Percentiles rank a stretch among this genome's conserved stretches.
phyloP scores from a whole-genome alignment of 192 early-diverging fungal genomes.

The Gaertneriomyces sp. region DNA sequence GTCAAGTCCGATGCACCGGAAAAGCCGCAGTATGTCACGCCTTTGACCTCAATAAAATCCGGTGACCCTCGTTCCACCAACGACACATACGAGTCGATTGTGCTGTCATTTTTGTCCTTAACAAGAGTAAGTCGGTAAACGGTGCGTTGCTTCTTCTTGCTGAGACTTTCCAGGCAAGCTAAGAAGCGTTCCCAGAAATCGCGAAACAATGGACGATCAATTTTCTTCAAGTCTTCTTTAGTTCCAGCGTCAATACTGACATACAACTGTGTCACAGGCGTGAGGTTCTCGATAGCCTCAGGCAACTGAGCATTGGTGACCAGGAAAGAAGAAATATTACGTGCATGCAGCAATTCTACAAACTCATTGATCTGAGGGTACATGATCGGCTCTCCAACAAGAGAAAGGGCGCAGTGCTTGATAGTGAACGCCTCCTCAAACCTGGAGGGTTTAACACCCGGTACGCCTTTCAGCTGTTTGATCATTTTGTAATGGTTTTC shows the following conservation, averaged over 20 bases:
- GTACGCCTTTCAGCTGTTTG: constrained; percentile 70
- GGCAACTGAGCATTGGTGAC: constrained; percentile 78
- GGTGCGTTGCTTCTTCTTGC: constrained; percentile 67
- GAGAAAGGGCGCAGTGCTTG: constrained; percentile 64
- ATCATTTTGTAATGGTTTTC: constrained; percentile 72
- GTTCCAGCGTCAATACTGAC: constrained; percentile 72
- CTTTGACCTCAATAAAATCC: constrained; percentile 73
- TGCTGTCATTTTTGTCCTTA: constrained; percentile 68
- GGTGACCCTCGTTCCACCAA: constrained; percentile 62
- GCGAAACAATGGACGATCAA: constrained; percentile 69
- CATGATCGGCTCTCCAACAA: constrained; percentile 56
- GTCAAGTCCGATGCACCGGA: constrained; percentile 61
- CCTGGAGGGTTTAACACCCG: constrained; percentile 70
- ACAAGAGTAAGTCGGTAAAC: constrained; percentile 72
- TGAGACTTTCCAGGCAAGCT: constrained; percentile 57
- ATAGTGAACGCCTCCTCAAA: constrained; percentile 66
- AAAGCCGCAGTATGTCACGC: constrained; percentile 73
- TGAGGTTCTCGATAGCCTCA: constrained; percentile 30
- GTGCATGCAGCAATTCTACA: constrained; percentile 61
- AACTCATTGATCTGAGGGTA: constrained; percentile 78
- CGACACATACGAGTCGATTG: constrained; percentile 63
- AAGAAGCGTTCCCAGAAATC: constrained; percentile 78
- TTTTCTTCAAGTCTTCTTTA: constrained; percentile 70
- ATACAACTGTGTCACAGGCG: constrained; percentile 71
- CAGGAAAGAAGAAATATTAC: constrained; percentile 66